These are phyloP conservation scores for Pichia sp. DNA, from an alignment of 1,139 yeast species.

Conservation along the genomic window DNA sequence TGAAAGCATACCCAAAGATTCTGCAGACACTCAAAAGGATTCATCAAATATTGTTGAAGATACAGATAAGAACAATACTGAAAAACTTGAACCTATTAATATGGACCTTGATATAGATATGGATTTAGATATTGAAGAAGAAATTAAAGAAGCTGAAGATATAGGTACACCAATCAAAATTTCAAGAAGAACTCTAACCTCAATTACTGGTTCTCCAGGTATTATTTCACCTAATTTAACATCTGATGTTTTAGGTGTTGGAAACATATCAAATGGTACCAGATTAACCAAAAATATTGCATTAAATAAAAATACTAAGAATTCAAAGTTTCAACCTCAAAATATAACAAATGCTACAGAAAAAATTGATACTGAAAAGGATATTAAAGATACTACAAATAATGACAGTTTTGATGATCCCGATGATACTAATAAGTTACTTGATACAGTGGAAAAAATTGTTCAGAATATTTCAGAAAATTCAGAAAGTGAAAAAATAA, in stretches of 20 bases:
- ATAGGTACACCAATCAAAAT: conserved; percentile 28
- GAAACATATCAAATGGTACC: conserved; percentile 13
- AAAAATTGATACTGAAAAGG: conserved; percentile 8
- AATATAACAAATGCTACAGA: conserved; percentile 10
- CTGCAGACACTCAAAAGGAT: too few species aligned
- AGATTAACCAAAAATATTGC: conserved; percentile 41
- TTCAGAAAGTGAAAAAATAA: too few species aligned
- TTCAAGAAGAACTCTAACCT: conserved; percentile 13
- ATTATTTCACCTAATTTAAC: not conserved
- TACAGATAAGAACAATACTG: not conserved
- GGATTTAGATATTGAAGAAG: conserved; percentile 23
- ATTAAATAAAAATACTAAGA: conserved; percentile 31
- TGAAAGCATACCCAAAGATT: too few species aligned
- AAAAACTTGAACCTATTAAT: not conserved
- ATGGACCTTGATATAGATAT: not conserved
- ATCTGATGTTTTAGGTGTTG: too few species aligned
- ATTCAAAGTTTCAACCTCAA: conserved; percentile 18
- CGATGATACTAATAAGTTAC: not conserved
- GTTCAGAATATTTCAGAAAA: too few species aligned
- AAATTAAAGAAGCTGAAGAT: conserved; percentile 25
- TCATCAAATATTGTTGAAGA: too few species aligned
- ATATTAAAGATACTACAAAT: conserved; percentile 2
- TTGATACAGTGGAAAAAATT: conserved; percentile 1
- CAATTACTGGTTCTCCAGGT: conserved; percentile 21
- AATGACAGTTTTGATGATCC: conserved; percentile 1